Evolutionary conservation across 495 filamentous ascomycete species (phyloP).

Genomic region (Pseudoneurospora amorphoporcata): DNA sequence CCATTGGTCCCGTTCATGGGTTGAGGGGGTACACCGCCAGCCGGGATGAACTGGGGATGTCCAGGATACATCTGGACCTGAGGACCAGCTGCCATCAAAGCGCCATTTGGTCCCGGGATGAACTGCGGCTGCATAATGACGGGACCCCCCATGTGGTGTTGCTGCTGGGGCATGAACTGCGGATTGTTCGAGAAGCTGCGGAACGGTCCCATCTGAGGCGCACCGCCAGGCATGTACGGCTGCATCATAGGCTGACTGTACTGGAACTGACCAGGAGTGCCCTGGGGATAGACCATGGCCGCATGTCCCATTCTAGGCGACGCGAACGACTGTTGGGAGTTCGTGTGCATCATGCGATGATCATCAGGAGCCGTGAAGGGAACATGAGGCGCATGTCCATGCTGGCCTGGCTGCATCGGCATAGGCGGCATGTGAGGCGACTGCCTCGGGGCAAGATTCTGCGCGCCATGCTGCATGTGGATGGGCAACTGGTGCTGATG

Average conservation of each 20-base stretch:
- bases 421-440: constrained; percentile 57
- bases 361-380: constrained; percentile 63
- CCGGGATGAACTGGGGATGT: constrained; percentile 50
- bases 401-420: constrained; percentile 53
- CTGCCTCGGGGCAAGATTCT: constrained; percentile 39
- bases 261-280: constrained; percentile 56
- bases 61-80: constrained; percentile 67
- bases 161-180: constrained; percentile 58
- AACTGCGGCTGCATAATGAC: constrained; percentile 78
- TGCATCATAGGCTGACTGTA: constrained; percentile 66
- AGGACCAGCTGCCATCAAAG: constrained; percentile 49
- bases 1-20: constrained; percentile 54
- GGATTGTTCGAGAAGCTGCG: constrained; percentile 46
- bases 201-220: constrained; percentile 43
- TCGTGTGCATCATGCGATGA: constrained; percentile 78
- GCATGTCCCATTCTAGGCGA: constrained; percentile 67
- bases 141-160: constrained; percentile 51
- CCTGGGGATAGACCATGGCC: constrained; percentile 59
- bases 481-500: constrained; percentile 72
- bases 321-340: constrained; percentile 61
- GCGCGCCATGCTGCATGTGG: constrained; percentile 45
- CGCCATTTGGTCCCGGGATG: constrained; percentile 33
- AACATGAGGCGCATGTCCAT: constrained; percentile 48
- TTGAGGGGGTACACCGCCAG: constrained; percentile 50
- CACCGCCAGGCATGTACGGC: constrained; percentile 57